phyloP scores from a whole-genome alignment of 208 protist genomes.

The Trypanosoma platydactyli region DNA sequence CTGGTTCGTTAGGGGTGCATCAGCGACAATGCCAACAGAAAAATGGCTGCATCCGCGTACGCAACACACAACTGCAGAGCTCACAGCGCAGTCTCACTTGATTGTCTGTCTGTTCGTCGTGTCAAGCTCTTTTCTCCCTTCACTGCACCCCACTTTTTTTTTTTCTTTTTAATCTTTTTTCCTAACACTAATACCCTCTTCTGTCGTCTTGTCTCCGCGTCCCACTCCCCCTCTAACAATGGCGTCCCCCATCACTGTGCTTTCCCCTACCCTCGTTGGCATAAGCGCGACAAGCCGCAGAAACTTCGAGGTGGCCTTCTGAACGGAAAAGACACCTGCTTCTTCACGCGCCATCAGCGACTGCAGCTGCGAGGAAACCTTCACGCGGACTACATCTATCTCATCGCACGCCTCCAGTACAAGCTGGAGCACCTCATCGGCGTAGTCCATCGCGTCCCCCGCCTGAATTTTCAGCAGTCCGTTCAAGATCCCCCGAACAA shows the following conservation, averaged over 20 bases:
- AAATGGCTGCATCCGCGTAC: too few species aligned
- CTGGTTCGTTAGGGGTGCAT: too few species aligned
- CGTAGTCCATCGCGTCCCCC: constrained; percentile 4
- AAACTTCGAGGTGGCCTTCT: constrained; percentile 53
- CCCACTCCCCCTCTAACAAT: neutral
- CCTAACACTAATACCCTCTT: neutral
- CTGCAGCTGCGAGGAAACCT: constrained; percentile 41
- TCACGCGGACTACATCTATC: constrained; percentile 33
- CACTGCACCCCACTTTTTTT: neutral
- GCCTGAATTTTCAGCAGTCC: constrained; percentile 20
- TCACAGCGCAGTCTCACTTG: too few species aligned
- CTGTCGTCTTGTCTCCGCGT: neutral
- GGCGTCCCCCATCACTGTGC: too few species aligned
- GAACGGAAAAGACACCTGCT: constrained; percentile 20
- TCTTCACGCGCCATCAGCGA: constrained; percentile 20
- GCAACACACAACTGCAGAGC: too few species aligned
- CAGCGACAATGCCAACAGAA: too few species aligned
- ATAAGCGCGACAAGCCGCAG: constrained; percentile 24
- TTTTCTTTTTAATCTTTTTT: constrained; percentile 2
- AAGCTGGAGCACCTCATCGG: constrained; percentile 37
- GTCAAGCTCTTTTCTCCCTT: neutral
- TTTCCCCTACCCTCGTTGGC: neutral
- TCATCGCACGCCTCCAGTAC: constrained; percentile 68
- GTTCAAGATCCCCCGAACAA: constrained; percentile 40
- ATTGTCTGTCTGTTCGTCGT: neutral